These are phyloP conservation scores for Vigna unguiculata DNA, from an alignment of 306 rosid genomes.

Conservation along the genomic window DNA sequence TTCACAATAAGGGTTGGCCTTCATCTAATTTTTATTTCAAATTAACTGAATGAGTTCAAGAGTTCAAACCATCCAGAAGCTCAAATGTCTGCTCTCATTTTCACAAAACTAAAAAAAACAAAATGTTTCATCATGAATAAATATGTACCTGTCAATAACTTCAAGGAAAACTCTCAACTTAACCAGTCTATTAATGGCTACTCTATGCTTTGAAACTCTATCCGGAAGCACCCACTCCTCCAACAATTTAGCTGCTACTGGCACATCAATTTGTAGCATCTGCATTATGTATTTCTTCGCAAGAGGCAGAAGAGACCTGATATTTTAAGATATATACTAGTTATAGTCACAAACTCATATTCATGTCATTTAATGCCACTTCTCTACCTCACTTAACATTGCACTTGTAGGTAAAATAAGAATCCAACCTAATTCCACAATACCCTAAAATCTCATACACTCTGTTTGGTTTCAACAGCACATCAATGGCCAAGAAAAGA, in stretches of 20 bases:
- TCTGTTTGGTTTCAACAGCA: too few relatives aligned
- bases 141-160: constrained; percentile 68
- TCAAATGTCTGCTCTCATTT: constrained; percentile 7
- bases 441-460: too few relatives aligned
- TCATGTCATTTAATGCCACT: constrained; percentile 26
- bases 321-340: constrained; percentile 11
- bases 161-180: constrained; percentile 79
- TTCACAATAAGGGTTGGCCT: constrained; percentile 22
- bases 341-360: constrained; percentile 31
- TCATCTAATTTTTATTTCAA: constrained; percentile 11
- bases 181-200: constrained; percentile 86
- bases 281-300: constrained; percentile 90
- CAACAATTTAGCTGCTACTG: constrained; percentile 74
- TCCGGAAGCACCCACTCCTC: constrained; percentile 95
- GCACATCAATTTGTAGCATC: constrained; percentile 68
- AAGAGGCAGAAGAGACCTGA: constrained; percentile 91
- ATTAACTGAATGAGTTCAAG: constrained; percentile 15
- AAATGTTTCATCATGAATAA: background rate
- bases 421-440: too few relatives aligned
- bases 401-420: too few relatives aligned
- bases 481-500: too few relatives aligned
- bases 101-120: background rate
- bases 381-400: constrained; percentile 7
- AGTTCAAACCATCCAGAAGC: constrained; percentile 34
- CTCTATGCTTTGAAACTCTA: constrained; percentile 84